Base-by-base conservation (phyloP, 306 rosid species). In the Malus orientalis region DNA sequence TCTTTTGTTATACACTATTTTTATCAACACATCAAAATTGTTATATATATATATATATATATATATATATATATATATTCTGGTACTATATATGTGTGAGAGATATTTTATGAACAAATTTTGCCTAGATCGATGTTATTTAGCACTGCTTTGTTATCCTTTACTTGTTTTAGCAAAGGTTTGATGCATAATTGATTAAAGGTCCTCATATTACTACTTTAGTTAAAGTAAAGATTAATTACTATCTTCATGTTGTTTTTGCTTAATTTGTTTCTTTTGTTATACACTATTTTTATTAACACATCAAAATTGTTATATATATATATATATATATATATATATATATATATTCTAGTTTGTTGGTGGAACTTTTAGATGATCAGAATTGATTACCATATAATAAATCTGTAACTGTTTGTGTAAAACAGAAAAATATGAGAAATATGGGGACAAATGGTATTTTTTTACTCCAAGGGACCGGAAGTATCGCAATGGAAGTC, bases 391-490 rank as follows among this genome's bases (percentile, higher is more conserved):
- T 61, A 27, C 16, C 6, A 61, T 13, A 27, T 61, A 12, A 16
- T 14, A 61, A 61, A 2, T 10, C 33, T 11, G 33, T 25, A 4
- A 7, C 6, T 27, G 11, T 30, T 63, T 33, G 2, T 73, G n/a
- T 58, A 23, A 18, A 70, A 55, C 59, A 74, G 77, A 19, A 1
- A 74, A 12, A 59, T 74, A 74, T 42, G 58, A 44, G n/a, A 47
- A 15, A 20, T 69, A 61, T 30, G 78, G 78, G 15, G 66, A 64
- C 30, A 18, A 53, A n/a, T 79, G 66, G 78, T 79, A 73, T n/a
- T 73, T 79, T 74, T 79, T 64, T 7, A 79, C 82, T 13, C 61
- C 73, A 40, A 55, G 78, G 47, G 68, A 73, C 8, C 38, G 74
- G 15, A 79, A 79, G 51, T 65, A 66, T 73, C 61, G 25, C 25